Base-by-base conservation (phyloP, 1,139 yeast species). In the Scheffersomyces lignicola region DNA sequence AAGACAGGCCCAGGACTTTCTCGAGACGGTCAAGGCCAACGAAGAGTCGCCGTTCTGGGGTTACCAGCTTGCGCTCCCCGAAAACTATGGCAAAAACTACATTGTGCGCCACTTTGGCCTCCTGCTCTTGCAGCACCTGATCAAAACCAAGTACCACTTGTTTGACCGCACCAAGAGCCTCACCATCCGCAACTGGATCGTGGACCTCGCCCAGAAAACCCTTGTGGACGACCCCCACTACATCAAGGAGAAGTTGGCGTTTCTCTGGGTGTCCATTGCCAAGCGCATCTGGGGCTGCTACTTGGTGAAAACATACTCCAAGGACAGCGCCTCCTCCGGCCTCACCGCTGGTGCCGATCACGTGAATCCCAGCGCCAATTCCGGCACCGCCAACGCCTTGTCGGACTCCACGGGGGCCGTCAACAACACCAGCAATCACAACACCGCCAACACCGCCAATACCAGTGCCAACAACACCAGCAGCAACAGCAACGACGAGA, bases 41-140 rank as follows among this genome's bases (percentile, higher is more conserved):
- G 86, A 83, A 10, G 94, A 89, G 54, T 83, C 95, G 26, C 97
- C 97, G 0, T 78, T 68, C 42, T 89, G 96, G 92, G 98, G 98
- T 2, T 90, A 83, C 61, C 90, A 85, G 54, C 69, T 92, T 41
- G 92, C 95, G 1, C 56, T 76, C 24, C 71, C 72, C 7, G 76
- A 76, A 31, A 81, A 80, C 43, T 76, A 78, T 49, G 76, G 79
- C 32, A 71, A 76, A 38, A 76, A 80, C 48, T 77, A 75, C 45
- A 81, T 86, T 24, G 89, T 90, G 13, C 78, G 97, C 42, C 97
- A 94, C 57, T 94, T 80, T 56, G 99, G 98, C 0, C 68, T 92
- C 35, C 82, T 92, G 15, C 62, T 94, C 40, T 63, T 92, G 28
- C 89, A 88, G 47, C 70, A 80, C 48, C 78, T 96, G 15, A 80